These are phyloP conservation scores for Achaetomiella virescens DNA, from an alignment of 495 filamentous ascomycete genomes.

Conservation along the genomic window DNA sequence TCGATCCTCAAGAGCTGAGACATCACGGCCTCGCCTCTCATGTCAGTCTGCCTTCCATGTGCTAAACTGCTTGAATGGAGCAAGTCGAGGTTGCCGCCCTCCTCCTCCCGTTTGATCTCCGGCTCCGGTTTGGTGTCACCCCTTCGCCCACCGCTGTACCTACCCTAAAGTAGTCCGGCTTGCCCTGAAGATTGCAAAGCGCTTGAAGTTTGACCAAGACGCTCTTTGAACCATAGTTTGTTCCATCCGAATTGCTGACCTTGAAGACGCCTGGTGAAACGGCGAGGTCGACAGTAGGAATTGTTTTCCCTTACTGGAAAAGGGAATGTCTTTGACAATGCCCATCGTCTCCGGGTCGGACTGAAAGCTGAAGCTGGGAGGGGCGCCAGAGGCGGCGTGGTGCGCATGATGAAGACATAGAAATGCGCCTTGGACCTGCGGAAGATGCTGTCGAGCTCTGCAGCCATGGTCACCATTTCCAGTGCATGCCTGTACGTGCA, in stretches of 20 bases:
- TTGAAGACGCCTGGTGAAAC: constrained; percentile 15
- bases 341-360: constrained; percentile 12
- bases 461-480: background rate
- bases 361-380: background rate
- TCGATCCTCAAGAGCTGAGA: too few species aligned
- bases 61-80: background rate
- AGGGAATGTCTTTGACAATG: background rate
- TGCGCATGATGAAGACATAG: constrained; percentile 5
- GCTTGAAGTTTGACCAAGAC: constrained; percentile 15
- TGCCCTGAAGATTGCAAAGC: background rate
- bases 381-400: background rate
- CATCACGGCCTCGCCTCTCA: background rate
- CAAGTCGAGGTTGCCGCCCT: background rate
- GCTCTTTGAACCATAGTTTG: constrained; percentile 1
- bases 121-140: background rate
- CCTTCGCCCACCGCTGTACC: background rate
- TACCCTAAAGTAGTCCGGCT: background rate
- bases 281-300: background rate
- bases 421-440: constrained; percentile 9
- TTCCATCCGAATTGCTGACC: constrained; percentile 9
- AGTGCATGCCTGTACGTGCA: background rate
- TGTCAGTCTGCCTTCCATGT: background rate
- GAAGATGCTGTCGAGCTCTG: constrained; percentile 4
- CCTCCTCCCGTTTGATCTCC: background rate
- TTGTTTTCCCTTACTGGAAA: background rate